Percentiles rank a stretch among this genome's conserved stretches.
Conservation (phyloP, 2,329 filamentous ascomycete species). For the Plectosphaerella sp. region DNA sequence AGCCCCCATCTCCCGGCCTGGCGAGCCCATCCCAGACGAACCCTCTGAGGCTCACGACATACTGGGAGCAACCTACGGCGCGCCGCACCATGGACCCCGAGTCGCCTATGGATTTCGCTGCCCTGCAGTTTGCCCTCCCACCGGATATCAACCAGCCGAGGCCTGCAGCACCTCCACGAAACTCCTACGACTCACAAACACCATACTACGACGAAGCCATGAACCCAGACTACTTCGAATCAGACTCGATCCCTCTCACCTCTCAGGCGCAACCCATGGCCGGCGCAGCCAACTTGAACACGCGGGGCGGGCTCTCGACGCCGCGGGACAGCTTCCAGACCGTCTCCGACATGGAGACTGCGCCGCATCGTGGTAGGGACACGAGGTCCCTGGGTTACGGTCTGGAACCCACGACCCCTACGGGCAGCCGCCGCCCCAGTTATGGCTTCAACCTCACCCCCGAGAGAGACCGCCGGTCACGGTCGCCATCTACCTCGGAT, state of each 20-base stretch:
- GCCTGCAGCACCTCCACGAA: not conserved
- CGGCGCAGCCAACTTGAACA: slow-evolving; percentile 34
- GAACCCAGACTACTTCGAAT: slow-evolving; percentile 45
- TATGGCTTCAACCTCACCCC: slow-evolving; percentile 54
- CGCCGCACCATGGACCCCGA: slow-evolving; percentile 27
- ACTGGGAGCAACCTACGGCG: slow-evolving; percentile 47
- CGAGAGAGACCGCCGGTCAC: slow-evolving; percentile 48
- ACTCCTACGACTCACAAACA: slow-evolving; percentile 15
- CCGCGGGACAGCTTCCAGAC: slow-evolving; percentile 54
- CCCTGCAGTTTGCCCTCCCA: slow-evolving; percentile 50
- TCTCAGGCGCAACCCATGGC: slow-evolving; percentile 51
- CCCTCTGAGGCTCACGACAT: slow-evolving; percentile 41
- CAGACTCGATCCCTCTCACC: slow-evolving; percentile 55
- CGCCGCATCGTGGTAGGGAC: slow-evolving; percentile 42
- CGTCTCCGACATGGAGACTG: slow-evolving; percentile 50
- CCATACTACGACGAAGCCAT: slow-evolving; percentile 27
- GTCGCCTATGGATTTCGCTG: slow-evolving; percentile 50
- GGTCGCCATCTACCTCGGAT: slow-evolving; percentile 58
- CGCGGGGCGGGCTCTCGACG: slow-evolving; percentile 33
- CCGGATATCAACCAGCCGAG: slow-evolving; percentile 40
- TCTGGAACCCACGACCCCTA: slow-evolving; percentile 53
- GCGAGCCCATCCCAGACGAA: slow-evolving; percentile 13
- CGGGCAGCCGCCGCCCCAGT: slow-evolving; percentile 45
- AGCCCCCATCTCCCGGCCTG: not conserved
- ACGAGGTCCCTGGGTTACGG: slow-evolving; percentile 50